These are phyloP conservation scores for Daldinia childiae DNA, from an alignment of 495 filamentous ascomycete genomes.

Conservation along the genomic window DNA sequence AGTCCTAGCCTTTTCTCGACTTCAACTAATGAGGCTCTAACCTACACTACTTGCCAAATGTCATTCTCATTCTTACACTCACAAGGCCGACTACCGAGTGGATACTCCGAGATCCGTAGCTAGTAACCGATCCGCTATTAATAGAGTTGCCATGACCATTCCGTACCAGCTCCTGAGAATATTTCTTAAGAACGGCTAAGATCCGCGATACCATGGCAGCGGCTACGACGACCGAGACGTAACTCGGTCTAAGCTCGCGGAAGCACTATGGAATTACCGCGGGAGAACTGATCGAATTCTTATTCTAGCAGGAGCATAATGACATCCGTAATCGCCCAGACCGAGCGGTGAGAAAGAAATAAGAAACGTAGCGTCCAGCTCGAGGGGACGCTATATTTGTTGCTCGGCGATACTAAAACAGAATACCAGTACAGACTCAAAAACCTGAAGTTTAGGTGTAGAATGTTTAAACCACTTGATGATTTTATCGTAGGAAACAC, in stretches of 20 bases:
- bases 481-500: neutral
- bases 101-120: constrained; percentile 37
- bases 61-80: neutral
- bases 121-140: constrained; percentile 2
- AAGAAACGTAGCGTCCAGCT: neutral
- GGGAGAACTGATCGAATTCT: neutral
- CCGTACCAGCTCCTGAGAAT: neutral
- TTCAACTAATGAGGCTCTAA: constrained; percentile 35
- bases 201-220: neutral
- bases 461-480: neutral
- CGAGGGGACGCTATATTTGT: neutral
- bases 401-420: neutral
- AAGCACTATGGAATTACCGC: neutral
- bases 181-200: neutral
- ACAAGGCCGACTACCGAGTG: constrained; percentile 36
- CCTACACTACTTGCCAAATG: constrained; percentile 25
- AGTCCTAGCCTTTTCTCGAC: constrained; percentile 18
- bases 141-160: constrained; percentile 4
- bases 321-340: neutral
- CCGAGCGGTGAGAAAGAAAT: constrained; percentile 12
- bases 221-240: neutral
- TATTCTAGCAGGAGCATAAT: neutral
- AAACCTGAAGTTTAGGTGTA: neutral
- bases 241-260: neutral
- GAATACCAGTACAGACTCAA: neutral